Conservation (phyloP, 768 basidiomycete genomes). For the Melanogaster broomeanus region DNA sequence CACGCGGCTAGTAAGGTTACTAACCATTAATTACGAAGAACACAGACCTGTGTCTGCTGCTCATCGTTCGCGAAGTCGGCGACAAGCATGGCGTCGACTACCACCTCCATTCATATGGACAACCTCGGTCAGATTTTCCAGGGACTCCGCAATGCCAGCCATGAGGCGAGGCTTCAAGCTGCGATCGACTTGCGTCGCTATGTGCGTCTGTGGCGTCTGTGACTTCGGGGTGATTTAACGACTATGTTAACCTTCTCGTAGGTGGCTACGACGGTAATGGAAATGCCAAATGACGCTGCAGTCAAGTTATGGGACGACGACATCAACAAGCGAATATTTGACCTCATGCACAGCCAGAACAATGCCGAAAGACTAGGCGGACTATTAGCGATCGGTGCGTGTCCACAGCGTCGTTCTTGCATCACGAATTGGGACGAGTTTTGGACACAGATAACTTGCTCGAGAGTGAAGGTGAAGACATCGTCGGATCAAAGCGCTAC, state of each 20-base stretch:
- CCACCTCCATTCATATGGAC: slow-evolving; percentile 58
- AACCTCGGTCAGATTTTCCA: slow-evolving; percentile 67
- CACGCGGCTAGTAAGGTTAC: too few relatives aligned
- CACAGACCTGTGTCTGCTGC: background rate
- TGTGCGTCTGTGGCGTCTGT: slow-evolving; percentile 49
- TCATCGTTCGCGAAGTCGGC: slow-evolving; percentile 7
- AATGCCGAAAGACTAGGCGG: slow-evolving; percentile 83
- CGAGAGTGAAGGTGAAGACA: slow-evolving; percentile 76
- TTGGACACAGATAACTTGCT: slow-evolving; percentile 63
- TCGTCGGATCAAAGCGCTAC: slow-evolving; percentile 76
- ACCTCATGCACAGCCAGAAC: slow-evolving; percentile 80
- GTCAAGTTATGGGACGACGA: slow-evolving; percentile 85
- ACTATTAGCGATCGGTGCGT: slow-evolving; percentile 81
- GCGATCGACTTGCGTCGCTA: slow-evolving; percentile 75
- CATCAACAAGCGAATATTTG: slow-evolving; percentile 77
- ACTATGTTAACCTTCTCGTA: slow-evolving; percentile 30
- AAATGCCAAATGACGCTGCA: slow-evolving; percentile 80
- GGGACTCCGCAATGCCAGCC: slow-evolving; percentile 61
- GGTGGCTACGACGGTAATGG: slow-evolving; percentile 73
- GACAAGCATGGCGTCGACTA: slow-evolving; percentile 60
- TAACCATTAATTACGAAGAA: slow-evolving; percentile 11
- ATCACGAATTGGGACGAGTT: slow-evolving; percentile 8
- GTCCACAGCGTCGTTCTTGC: background rate
- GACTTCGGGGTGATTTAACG: slow-evolving; percentile 8
- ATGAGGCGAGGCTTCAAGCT: slow-evolving; percentile 65